phyloP scores from a whole-genome alignment of 306 rosid species.

The Psophocarpus tetragonolobus region DNA sequence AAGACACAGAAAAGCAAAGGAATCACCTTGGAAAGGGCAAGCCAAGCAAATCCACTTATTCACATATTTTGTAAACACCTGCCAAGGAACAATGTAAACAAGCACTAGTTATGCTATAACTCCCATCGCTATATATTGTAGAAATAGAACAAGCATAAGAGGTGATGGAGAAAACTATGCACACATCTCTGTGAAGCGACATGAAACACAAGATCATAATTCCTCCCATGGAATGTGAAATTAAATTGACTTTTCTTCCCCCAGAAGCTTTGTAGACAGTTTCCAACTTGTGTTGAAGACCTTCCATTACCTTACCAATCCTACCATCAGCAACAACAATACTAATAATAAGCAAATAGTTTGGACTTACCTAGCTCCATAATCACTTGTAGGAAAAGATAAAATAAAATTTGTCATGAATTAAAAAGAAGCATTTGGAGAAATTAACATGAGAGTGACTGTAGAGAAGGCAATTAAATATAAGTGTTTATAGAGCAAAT shows the following conservation, averaged over 20 bases:
- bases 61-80: conserved; percentile 83
- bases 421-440: no score
- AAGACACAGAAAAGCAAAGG: conserved; percentile 10
- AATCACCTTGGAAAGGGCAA: conserved; percentile 90
- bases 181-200: conserved; percentile 73
- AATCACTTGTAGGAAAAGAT: not conserved
- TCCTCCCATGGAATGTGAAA: conserved; percentile 97
- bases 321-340: conserved; percentile 44
- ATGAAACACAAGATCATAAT: conserved; percentile 71
- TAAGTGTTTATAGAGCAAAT: no score
- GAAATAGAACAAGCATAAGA: conserved; percentile 32
- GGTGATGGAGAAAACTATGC: conserved; percentile 38
- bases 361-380: not conserved
- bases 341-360: conserved; percentile 16
- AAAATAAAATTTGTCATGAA: no score
- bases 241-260: conserved; percentile 83
- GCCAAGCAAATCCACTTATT: conserved; percentile 87
- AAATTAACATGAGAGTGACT: no score
- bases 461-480: no score
- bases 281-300: conserved; percentile 73
- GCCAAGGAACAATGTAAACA: conserved; percentile 46
- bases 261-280: conserved; percentile 85
- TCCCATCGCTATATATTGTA: conserved; percentile 22
- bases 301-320: conserved; percentile 74
- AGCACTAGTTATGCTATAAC: conserved; percentile 18